Percentiles rank a stretch among this genome's conserved stretches.
phyloP scores from a whole-genome alignment of 768 basidiomycete species.

The Rossbeevera mucosa region DNA sequence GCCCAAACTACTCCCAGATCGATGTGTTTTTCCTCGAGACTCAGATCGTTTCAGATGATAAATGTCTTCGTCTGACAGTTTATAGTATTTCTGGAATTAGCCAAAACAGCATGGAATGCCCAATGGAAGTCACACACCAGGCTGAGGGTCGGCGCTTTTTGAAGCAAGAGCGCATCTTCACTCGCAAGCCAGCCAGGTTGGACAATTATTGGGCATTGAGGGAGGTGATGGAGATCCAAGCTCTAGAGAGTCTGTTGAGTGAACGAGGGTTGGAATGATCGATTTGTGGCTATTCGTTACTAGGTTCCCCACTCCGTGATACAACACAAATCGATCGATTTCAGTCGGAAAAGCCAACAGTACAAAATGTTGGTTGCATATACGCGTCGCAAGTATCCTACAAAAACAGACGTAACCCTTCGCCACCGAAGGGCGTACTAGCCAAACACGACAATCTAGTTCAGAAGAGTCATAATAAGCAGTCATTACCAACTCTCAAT shows the following conservation, averaged over 20 bases:
- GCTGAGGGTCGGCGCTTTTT: constrained; percentile 22
- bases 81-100: constrained; percentile 72
- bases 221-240: constrained; percentile 56
- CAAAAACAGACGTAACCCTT: neutral
- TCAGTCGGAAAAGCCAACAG: neutral
- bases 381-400: too few species aligned
- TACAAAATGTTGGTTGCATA: neutral
- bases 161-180: constrained; percentile 36
- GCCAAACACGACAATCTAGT: neutral
- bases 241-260: constrained; percentile 40
- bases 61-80: constrained; percentile 33
- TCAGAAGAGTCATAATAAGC: constrained; percentile 28
- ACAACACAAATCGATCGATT: too few species aligned
- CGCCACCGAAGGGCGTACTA: too few species aligned
- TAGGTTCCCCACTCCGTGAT: neutral
- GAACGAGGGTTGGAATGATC: neutral
- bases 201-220: constrained; percentile 50
- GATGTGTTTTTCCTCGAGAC: constrained; percentile 40
- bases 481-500: constrained; percentile 27
- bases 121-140: constrained; percentile 18
- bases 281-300: too few species aligned
- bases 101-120: constrained; percentile 76
- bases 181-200: constrained; percentile 41
- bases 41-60: neutral
- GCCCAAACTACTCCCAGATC: constrained; percentile 76